These are phyloP conservation scores for Phytophthora quininea DNA, from an alignment of 352 stramenopile genomes.

Conservation along the genomic window DNA sequence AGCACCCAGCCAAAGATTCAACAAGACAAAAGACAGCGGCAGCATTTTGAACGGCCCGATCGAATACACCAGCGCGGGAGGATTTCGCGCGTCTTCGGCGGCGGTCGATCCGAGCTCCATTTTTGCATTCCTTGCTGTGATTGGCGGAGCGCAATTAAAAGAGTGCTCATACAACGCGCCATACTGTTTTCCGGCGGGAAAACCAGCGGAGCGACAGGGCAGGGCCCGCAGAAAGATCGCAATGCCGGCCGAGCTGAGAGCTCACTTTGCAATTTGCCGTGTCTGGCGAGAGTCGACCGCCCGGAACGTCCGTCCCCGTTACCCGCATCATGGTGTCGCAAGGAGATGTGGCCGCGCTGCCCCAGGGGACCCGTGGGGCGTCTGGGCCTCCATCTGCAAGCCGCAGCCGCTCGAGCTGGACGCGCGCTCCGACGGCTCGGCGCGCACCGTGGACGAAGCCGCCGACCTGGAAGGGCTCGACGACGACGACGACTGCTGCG, in stretches of 20 bases:
- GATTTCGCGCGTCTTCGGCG: no score
- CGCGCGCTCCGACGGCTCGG: constrained; percentile 32
- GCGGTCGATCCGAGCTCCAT: no score
- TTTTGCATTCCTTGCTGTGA: constrained; percentile 14
- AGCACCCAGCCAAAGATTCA: no score
- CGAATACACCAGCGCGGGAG: no score
- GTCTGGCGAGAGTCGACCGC: constrained; percentile 14
- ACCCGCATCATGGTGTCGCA: constrained; percentile 23
- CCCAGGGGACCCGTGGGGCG: constrained; percentile 17
- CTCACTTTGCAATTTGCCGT: constrained; percentile 40
- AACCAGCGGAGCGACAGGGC: background rate
- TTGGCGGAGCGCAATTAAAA: constrained; percentile 39
- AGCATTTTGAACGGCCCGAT: no score
- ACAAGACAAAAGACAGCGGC: no score
- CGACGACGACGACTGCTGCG: constrained; percentile 18
- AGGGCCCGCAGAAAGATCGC: constrained; percentile 18
- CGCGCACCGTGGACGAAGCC: constrained; percentile 36
- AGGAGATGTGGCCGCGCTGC: constrained; percentile 8
- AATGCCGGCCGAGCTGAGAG: background rate
- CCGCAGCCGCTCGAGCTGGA: constrained; percentile 16
- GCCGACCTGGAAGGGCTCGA: constrained; percentile 52
- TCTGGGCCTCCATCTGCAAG: constrained; percentile 20
- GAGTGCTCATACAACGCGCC: constrained; percentile 12
- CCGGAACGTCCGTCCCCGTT: constrained; percentile 3
- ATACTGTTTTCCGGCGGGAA: background rate